Base-by-base conservation (phyloP, 441 rosid genomes). In the Adansonia grandidieri region DNA sequence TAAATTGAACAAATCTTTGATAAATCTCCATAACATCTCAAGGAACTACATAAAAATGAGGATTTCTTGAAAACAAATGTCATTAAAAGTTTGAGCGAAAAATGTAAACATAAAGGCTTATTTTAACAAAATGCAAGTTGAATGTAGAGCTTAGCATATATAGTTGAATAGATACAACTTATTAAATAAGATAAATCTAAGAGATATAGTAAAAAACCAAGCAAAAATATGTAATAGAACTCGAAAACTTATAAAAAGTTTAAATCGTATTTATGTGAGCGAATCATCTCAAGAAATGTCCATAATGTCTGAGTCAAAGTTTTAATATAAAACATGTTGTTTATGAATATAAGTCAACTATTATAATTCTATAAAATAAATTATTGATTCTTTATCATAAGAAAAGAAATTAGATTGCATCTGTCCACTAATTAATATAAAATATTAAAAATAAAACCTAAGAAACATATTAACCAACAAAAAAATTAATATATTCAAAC, bases 31-130 rank as follows among this genome's bases (percentile, higher is more conserved):
- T 92, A 80, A 98, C 96, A 75, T 97, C 91, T 2, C 88, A 80
- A 45, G 98, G 95, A 82, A 96, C 87, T 14, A 92, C 94, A 84
- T 93, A 94, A 84, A 94, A 96, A 28, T 28, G 74, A 96, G 91
- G 88, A 90, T 94, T 84, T 92, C 94, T 94, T 94, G 98, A 80
- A 86, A 80, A 73, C 57, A 47, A 82, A 54, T 76, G 74, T 79
- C 53, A 68, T 37, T 80, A 75, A 60, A 75, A 47, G 56, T 66
- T 9, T 53, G 54, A 66, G 63, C 20, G 14, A 5, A 50, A 17
- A 48, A 20, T 20, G 14, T 11, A 2, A 50, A 17, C 3, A 14
- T 19, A 22, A 8, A 37, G 32, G 28, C 28, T 2, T 51, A 67
- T 48, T 6, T 63, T 13, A 9, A 48, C 20, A 56, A 73, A 8